Evolutionary conservation across 1,139 yeast genomes (phyloP), one percentile per base, ranked within the genome.

Genomic region (Scheffersomyces titani): DNA sequence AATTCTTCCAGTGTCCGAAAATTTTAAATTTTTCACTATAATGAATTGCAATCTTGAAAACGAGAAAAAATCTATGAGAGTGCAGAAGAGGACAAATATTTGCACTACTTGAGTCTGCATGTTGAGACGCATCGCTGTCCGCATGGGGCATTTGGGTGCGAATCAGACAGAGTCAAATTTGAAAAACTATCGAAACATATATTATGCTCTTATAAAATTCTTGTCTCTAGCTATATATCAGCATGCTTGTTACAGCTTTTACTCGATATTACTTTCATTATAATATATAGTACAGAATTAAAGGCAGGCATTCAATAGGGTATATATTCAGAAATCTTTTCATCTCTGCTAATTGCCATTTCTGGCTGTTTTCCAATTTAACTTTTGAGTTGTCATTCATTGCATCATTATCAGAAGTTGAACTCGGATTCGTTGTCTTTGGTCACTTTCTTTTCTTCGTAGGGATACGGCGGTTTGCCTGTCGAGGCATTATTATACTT

Each of bases 401-500:
- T 6, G 16, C 13, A 30, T 30, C 16, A 30, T 24, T 19, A 19
- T 20, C 30, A 61, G 48, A 61, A 61, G 50, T 59, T 57, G 52
- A 63, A 63, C 47, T 63, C 66, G 3, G 63, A 59, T 40, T 56
- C 57, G 11, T 30, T 30, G 13, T 46, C 49, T 6, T 46, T 18
- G 19, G 19, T 22, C 6, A 19, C 49, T 19, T 46, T 22, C 49
- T 46, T 46, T 20, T 46, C 49, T 19, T 46, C n/a, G n/a, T 46
- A 46, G 6, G 49, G 49, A n/a, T 46, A 46, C 16, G 49, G 49
- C 6, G 49, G 49, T 46, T 18, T 46, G n/a, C 19, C 16, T n/a
- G n/a, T 18, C 6, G 13, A 6, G 49, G 11, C 22, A 11, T 30
- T 30, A 30, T 11, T 30, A 30, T 6, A 30, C 40, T 30, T 30